Evolutionary conservation across 257 asterid species (phyloP), one percentile per base, ranked within the genome.

Genomic region (Lithospermum erythrorhizon): DNA sequence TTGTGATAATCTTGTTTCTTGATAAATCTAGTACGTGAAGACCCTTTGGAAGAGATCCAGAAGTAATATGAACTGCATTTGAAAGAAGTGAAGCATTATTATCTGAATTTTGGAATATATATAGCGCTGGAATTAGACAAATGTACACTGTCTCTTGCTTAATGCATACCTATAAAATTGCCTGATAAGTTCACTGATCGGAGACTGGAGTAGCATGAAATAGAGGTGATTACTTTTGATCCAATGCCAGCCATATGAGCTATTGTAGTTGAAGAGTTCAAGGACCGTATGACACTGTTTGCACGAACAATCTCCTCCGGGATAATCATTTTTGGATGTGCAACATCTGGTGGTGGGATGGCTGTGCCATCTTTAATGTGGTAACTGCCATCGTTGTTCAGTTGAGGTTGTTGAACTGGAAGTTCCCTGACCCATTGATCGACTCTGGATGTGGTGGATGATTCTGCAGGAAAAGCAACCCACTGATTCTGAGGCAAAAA

Each of bases 401-500:
- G 59, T 22, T 80, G 74, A 64, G 84, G 78, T 69, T 11, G 49
- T 41, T 76, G 83, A 30, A 61, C 15, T 3, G 80, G 68, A 24
- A 74, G 76, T 59, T 78, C 89, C 62, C 76, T 76, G 51, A 87
- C 86, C 96, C 94, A 85, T 69, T 82, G 80, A 21, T 70, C 72
- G 19, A 82, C 81, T 70, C 89, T 78, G 16, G 78, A 37, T 30
- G 74, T 74, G 18, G 78, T 78, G 59, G 87, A 73, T 9, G 91
- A 77, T 30, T 78, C 81, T 6, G 72, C 64, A 23, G 89, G 83
- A 56, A 83, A 80, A 69, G 89, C 96, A 72, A 85, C 81, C 94
- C 91, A 87, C 65, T 87, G 94, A 65, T 87, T 83, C 65, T 87
- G 94, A 45, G 91, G 89, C 96, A 89, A 87, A 70, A 74, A 66